These are phyloP conservation scores for Parasarocladium wereldwijsianum DNA, from an alignment of 2,329 filamentous ascomycete genomes.

Conservation along the genomic window DNA sequence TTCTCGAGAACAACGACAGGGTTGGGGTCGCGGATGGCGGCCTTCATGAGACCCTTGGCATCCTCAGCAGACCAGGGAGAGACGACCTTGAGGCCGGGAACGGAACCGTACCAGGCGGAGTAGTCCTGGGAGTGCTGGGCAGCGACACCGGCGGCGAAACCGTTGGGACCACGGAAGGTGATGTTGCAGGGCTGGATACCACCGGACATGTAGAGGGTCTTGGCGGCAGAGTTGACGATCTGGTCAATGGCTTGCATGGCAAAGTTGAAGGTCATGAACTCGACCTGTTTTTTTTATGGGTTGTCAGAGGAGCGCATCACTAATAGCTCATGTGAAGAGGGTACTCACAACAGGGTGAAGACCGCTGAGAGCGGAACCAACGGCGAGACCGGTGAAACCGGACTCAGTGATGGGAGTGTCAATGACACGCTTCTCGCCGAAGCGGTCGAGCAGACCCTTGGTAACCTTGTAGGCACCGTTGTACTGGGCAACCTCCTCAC, in stretches of 20 bases:
- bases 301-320: neutral
- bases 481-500: conserved; percentile 98
- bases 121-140: conserved; percentile 99
- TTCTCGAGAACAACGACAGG: conserved; percentile 86
- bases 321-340: neutral
- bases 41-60: conserved; percentile 95
- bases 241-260: conserved; percentile 99
- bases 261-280: conserved; percentile 99
- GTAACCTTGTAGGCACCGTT: conserved; percentile 99
- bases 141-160: conserved; percentile 87
- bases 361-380: conserved; percentile 88
- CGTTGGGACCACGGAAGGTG: conserved; percentile 98
- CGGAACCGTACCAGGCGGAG: conserved; percentile 96
- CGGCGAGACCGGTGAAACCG: conserved; percentile 84
- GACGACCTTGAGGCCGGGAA: conserved; percentile 94
- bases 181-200: conserved; percentile 99
- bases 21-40: conserved; percentile 95
- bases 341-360: conserved; percentile 81
- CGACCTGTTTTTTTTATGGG: conserved; percentile 44
- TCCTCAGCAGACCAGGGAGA: conserved; percentile 94
- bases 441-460: conserved; percentile 91
- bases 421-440: conserved; percentile 93
- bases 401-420: conserved; percentile 98
- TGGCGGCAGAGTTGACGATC: conserved; percentile 96
- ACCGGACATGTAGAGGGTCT: conserved; percentile 99